Conservation (phyloP, 768 basidiomycete species). For the Plicaturopsis crispa region DNA sequence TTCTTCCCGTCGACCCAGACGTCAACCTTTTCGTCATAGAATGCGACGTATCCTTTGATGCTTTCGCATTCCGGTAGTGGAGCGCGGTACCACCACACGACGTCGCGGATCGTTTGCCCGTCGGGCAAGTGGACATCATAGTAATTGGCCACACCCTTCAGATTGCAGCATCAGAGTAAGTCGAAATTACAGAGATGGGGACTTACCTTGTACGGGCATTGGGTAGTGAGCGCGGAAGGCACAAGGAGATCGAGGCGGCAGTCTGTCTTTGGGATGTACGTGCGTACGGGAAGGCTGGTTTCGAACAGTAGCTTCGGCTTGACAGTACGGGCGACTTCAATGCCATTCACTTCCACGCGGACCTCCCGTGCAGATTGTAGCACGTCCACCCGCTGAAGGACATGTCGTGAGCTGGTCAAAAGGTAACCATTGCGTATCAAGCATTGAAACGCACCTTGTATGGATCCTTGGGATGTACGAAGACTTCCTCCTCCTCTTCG, state of each 20-base stretch:
- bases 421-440: not conserved
- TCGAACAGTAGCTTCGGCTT: slow-evolving; percentile 51
- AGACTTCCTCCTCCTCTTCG: slow-evolving; percentile 60
- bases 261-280: slow-evolving; percentile 55
- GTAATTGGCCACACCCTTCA: slow-evolving; percentile 53
- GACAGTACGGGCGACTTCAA: slow-evolving; percentile 52
- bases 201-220: slow-evolving; percentile 60
- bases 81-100: slow-evolving; percentile 61
- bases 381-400: slow-evolving; percentile 50
- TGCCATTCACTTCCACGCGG: slow-evolving; percentile 51
- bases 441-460: slow-evolving; percentile 42
- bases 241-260: slow-evolving; percentile 41
- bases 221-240: slow-evolving; percentile 36
- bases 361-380: slow-evolving; percentile 54
- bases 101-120: slow-evolving; percentile 34
- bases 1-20: slow-evolving; percentile 56
- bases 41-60: slow-evolving; percentile 46
- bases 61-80: slow-evolving; percentile 42
- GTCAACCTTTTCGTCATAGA: slow-evolving; percentile 64
- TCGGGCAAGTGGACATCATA: slow-evolving; percentile 41
- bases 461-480: slow-evolving; percentile 57
- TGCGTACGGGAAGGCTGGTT: slow-evolving; percentile 46
- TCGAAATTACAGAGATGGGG: slow-evolving; percentile 2
- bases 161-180: too few species aligned
- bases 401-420: not conserved